Evolutionary conservation across 352 stramenopile genomes (phyloP).

Genomic region (Phytopythium kandeliae): DNA sequence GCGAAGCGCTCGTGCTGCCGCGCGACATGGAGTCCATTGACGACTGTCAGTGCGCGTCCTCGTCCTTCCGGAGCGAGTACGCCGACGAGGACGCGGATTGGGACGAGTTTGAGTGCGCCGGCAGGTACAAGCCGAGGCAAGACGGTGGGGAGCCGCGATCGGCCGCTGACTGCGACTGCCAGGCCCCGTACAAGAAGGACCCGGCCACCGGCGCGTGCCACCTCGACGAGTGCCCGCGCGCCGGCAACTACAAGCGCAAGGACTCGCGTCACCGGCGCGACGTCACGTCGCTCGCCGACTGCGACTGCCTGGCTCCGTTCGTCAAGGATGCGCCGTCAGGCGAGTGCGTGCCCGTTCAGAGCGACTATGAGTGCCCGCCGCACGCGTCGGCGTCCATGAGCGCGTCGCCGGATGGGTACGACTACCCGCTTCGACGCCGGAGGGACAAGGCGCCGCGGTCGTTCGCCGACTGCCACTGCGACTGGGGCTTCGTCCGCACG

Average conservation of each 20-base stretch:
- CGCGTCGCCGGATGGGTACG: neutral
- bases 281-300: constrained; percentile 59
- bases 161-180: constrained; percentile 66
- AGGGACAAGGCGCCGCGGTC: constrained; percentile 18
- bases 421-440: neutral
- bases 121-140: constrained; percentile 48
- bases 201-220: constrained; percentile 40
- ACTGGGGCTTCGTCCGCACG: constrained; percentile 64
- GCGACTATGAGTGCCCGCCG: constrained; percentile 7
- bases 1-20: constrained; percentile 70
- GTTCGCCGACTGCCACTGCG: constrained; percentile 70
- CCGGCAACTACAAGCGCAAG: constrained; percentile 73
- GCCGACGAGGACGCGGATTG: constrained; percentile 20
- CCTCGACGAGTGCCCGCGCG: constrained; percentile 53
- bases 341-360: constrained; percentile 34
- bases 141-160: constrained; percentile 26
- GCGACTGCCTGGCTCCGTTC: constrained; percentile 51
- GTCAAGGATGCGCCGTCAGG: constrained; percentile 69
- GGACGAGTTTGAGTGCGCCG: constrained; percentile 42
- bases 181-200: constrained; percentile 69
- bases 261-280: neutral
- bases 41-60: constrained; percentile 61
- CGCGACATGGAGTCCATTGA: constrained; percentile 77
- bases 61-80: constrained; percentile 20
- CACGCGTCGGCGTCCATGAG: neutral